Evolutionary conservation across 106 monocot species (phyloP).

Genomic region (Acorus gramineus): DNA sequence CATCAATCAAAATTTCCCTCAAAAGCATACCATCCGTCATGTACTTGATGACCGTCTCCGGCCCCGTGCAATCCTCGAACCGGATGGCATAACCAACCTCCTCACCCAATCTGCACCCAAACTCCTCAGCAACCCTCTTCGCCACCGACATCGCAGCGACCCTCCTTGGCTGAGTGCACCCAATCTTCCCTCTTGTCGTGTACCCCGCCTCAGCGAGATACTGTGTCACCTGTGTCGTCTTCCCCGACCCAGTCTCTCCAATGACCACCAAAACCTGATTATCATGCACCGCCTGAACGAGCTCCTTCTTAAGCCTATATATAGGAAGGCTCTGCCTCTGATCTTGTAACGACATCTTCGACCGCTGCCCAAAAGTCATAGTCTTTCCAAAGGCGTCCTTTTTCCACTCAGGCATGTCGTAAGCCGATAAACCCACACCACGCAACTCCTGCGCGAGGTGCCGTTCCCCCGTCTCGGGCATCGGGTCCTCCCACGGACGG

Average conservation of each 20-base stretch:
- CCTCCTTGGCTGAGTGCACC: conserved; percentile 93
- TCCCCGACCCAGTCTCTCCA: conserved; percentile 94
- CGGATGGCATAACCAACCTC: conserved; percentile 96
- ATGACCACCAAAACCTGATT: conserved; percentile 90
- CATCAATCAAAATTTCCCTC: conserved; percentile 81
- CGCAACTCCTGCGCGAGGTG: conserved; percentile 91
- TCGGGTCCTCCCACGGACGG: conserved; percentile 95
- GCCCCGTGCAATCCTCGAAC: conserved; percentile 94
- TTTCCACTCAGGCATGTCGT: conserved; percentile 99
- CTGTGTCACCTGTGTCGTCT: conserved; percentile 94
- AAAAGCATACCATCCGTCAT: conserved; percentile 99
- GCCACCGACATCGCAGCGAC: conserved; percentile 97
- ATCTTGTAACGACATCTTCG: conserved; percentile 87
- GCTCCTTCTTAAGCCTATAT: conserved; percentile 87
- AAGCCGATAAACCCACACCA: conserved; percentile 91
- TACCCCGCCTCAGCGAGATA: conserved; percentile 91
- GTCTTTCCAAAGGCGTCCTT: conserved; percentile 97
- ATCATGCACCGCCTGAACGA: conserved; percentile 87
- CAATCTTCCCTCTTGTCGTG: conserved; percentile 84
- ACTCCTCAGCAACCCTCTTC: conserved; percentile 96
- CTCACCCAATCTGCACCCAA: conserved; percentile 85
- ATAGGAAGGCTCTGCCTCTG: conserved; percentile 94
- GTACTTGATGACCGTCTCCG: conserved; percentile 92
- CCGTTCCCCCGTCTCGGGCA: conserved; percentile 94
- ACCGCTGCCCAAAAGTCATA: conserved; percentile 86